Evolutionary conservation across 2,329 filamentous ascomycete genomes (phyloP).

Genomic region (Myriosclerotinia scirpicola): DNA sequence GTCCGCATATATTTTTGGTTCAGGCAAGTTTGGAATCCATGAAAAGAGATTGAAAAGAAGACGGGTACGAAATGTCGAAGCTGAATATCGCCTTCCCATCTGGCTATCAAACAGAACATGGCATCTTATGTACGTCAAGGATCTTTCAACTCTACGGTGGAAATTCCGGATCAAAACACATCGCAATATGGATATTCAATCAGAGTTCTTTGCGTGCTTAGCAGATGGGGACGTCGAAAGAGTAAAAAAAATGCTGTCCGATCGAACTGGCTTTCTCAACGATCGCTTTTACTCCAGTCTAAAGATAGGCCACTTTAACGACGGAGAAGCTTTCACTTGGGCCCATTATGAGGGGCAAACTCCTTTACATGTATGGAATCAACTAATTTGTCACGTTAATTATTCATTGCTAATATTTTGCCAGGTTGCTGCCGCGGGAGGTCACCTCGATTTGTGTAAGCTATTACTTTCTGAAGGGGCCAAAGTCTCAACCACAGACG

Average conservation of each 20-base stretch:
- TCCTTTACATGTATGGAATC: constrained; percentile 14
- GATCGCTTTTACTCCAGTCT: not conserved
- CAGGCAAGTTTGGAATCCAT: constrained; percentile 14
- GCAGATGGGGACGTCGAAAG: constrained; percentile 1
- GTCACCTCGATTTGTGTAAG: not conserved
- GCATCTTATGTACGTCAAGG: not conserved
- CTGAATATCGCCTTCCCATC: constrained; percentile 21
- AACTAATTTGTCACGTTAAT: not conserved
- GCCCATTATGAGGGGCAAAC: not conserved
- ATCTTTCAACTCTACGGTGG: constrained; percentile 16
- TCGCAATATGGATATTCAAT: not conserved
- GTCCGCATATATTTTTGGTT: constrained; percentile 21
- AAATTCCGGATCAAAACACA: constrained; percentile 16
- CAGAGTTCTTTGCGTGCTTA: constrained; percentile 12
- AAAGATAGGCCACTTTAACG: not conserved
- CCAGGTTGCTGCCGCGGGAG: not conserved
- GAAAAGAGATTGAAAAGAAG: constrained; percentile 7
- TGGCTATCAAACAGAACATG: constrained; percentile 20
- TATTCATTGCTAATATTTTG: not conserved
- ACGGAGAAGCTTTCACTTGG: not conserved
- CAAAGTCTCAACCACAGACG: not conserved
- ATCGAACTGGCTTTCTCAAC: constrained; percentile 17
- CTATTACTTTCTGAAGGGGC: not conserved
- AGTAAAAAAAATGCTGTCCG: constrained; percentile 22
- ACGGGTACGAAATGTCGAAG: not conserved